phyloP scores from a whole-genome alignment of 306 rosid species.

The Vigna angularis region DNA sequence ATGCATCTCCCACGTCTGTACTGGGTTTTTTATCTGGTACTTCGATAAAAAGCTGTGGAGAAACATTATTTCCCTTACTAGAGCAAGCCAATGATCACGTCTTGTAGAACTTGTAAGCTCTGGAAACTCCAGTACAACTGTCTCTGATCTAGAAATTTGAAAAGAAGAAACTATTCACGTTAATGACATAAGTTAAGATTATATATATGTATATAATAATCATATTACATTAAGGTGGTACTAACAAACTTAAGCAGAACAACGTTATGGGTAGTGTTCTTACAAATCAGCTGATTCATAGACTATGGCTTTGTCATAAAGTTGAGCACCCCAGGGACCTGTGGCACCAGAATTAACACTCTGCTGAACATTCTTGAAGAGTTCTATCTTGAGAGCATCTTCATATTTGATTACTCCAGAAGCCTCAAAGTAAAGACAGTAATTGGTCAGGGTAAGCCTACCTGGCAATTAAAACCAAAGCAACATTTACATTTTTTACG shows the following conservation, averaged over 20 bases:
- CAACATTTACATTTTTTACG: conserved; percentile 12
- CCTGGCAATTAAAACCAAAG: conserved; percentile 58
- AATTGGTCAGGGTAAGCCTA: conserved; percentile 89
- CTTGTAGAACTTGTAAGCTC: conserved; percentile 93
- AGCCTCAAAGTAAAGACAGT: conserved; percentile 92
- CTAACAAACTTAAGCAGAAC: conserved; percentile 9
- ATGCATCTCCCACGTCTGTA: conserved; percentile 86
- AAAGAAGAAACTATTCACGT: conserved; percentile 1
- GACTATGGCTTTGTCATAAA: conserved; percentile 87
- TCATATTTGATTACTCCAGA: conserved; percentile 75
- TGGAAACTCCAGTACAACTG: conserved; percentile 74
- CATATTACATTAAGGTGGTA: conserved; percentile 10
- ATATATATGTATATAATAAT: neutral
- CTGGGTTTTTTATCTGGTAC: conserved; percentile 53
- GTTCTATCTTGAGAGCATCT: conserved; percentile 84
- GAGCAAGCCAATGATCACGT: conserved; percentile 94
- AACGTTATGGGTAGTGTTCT: conserved; percentile 45
- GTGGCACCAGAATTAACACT: conserved; percentile 73
- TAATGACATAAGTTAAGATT: neutral
- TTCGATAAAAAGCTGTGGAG: conserved; percentile 72
- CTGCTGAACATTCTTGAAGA: conserved; percentile 59
- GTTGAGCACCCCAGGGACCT: conserved; percentile 98
- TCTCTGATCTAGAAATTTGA: conserved; percentile 54
- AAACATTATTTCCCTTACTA: conserved; percentile 73
- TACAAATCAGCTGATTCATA: conserved; percentile 73